phyloP scores from a whole-genome alignment of 2,329 filamentous ascomycete species.

The Colletotrichum brevisporum region DNA sequence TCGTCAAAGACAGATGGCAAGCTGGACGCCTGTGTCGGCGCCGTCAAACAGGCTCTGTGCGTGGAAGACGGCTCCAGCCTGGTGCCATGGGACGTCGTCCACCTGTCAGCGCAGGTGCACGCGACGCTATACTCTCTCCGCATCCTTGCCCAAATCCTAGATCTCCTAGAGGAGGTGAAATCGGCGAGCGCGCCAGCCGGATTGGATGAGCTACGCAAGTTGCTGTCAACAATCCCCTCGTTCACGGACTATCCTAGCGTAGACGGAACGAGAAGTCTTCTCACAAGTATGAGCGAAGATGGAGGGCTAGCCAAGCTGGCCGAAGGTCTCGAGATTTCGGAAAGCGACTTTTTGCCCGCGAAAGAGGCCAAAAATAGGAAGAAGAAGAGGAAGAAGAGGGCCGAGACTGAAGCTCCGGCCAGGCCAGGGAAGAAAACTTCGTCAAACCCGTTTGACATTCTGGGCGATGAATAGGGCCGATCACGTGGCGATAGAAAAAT shows the following conservation, averaged over 20 bases:
- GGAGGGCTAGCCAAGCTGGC: constrained; percentile 16
- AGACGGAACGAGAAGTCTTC: constrained; percentile 18
- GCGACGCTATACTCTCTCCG: constrained; percentile 74
- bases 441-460: constrained; percentile 35
- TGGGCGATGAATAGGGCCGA: constrained; percentile 17
- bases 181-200: neutral
- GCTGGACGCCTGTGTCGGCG: constrained; percentile 46
- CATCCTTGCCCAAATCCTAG: constrained; percentile 65
- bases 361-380: constrained; percentile 33
- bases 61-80: constrained; percentile 42
- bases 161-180: constrained; percentile 46
- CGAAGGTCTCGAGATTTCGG: constrained; percentile 6
- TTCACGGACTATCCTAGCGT: constrained; percentile 33
- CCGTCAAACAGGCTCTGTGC: constrained; percentile 24
- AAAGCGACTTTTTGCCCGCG: constrained; percentile 23
- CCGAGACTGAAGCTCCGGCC: neutral
- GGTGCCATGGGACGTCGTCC: constrained; percentile 69
- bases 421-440: constrained; percentile 30
- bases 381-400: constrained; percentile 33
- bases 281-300: constrained; percentile 12
- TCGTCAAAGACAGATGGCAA: constrained; percentile 47
- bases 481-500: neutral
- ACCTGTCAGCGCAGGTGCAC: constrained; percentile 73
- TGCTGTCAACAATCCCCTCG: constrained; percentile 21
- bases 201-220: constrained; percentile 10